These are phyloP conservation scores for Phytophthora pini DNA, from an alignment of 352 stramenopile species.

Conservation along the genomic window DNA sequence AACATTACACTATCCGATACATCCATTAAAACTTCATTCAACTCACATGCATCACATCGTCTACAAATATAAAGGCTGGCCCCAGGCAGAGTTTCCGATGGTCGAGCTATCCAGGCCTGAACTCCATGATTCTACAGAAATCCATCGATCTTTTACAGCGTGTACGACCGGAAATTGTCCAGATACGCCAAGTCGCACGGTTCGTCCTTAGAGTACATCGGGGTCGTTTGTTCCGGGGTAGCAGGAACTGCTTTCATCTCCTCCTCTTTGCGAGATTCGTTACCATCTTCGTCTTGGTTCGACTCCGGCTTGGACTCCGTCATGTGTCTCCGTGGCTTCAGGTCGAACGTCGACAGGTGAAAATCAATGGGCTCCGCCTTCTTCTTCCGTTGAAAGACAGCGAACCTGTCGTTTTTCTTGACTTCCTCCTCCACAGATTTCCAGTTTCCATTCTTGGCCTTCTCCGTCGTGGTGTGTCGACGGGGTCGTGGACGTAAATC, in stretches of 20 bases:
- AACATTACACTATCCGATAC: not conserved
- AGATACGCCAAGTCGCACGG: constrained; percentile 39
- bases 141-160: constrained; percentile 21
- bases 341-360: constrained; percentile 39
- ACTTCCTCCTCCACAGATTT: not conserved
- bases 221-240: not conserved
- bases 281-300: constrained; percentile 1
- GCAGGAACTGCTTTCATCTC: constrained; percentile 5
- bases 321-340: constrained; percentile 20
- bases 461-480: constrained; percentile 27
- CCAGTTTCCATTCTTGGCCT: not conserved
- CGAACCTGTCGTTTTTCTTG: constrained; percentile 1
- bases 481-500: constrained; percentile 16
- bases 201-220: constrained; percentile 30
- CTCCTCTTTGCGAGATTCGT: constrained; percentile 15
- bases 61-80: constrained; percentile 16
- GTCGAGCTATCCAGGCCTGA: not conserved
- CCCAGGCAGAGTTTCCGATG: constrained; percentile 1
- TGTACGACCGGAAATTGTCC: constrained; percentile 35
- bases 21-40: not conserved
- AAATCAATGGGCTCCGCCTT: constrained; percentile 29
- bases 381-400: constrained; percentile 19
- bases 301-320: constrained; percentile 5
- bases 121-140: not conserved
- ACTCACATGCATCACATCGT: not conserved